These are phyloP conservation scores for Gamarada debralockiae DNA, from an alignment of 495 filamentous ascomycete genomes.

Conservation along the genomic window DNA sequence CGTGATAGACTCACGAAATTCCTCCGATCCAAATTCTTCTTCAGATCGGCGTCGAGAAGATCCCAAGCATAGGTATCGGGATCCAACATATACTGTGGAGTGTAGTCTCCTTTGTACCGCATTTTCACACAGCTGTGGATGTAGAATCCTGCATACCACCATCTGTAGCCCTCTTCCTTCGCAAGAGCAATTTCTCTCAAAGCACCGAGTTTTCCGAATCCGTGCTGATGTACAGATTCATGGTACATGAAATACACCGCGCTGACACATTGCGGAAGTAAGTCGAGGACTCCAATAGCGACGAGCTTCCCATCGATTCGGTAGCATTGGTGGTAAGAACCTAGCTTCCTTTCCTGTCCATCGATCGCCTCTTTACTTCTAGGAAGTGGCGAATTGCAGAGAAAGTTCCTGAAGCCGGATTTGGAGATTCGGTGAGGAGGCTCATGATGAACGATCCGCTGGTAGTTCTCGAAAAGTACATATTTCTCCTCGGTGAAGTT, in stretches of 20 bases:
- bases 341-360: conserved; percentile 56
- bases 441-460: conserved; percentile 76
- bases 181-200: conserved; percentile 79
- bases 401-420: conserved; percentile 72
- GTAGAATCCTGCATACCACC: conserved; percentile 51
- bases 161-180: conserved; percentile 63
- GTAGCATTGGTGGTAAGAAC: conserved; percentile 96
- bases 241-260: conserved; percentile 96
- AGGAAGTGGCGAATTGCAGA: conserved; percentile 75
- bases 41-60: conserved; percentile 61
- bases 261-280: conserved; percentile 83
- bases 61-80: conserved; percentile 75
- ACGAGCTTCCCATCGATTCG: conserved; percentile 84
- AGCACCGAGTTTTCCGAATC: conserved; percentile 85
- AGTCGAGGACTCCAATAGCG: conserved; percentile 83
- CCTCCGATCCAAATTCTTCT: conserved; percentile 57
- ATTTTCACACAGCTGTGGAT: conserved; percentile 66
- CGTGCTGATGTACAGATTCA: conserved; percentile 71
- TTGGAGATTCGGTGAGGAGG: conserved; percentile 59
- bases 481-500: conserved; percentile 86
- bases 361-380: conserved; percentile 41
- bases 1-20: conserved; percentile 66
- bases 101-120: conserved; percentile 87
- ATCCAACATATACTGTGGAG: conserved; percentile 79
- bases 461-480: conserved; percentile 80